These are phyloP conservation scores for Zygoascus flipseniorum DNA, from an alignment of 805 yeast genomes.

Conservation along the genomic window DNA sequence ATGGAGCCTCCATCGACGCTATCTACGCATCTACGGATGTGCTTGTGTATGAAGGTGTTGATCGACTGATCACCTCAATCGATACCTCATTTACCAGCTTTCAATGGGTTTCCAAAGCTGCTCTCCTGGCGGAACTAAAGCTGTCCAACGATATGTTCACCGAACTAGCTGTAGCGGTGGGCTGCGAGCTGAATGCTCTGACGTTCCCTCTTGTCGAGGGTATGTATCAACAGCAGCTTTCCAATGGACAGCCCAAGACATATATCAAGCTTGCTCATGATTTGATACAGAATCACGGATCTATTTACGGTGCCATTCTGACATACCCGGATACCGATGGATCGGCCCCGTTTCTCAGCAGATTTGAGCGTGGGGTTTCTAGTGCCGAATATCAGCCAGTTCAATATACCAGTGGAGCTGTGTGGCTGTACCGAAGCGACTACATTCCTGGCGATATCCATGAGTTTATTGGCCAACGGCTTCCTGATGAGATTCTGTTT, in stretches of 20 bases:
- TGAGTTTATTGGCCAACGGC: constrained; percentile 70
- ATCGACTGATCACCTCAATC: constrained; percentile 63
- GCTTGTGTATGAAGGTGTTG: constrained; percentile 48
- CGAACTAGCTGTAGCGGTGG: constrained; percentile 71
- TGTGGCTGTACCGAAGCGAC: constrained; percentile 47
- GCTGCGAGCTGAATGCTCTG: constrained; percentile 64
- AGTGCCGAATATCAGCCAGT: constrained; percentile 69
- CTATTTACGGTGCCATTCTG: constrained; percentile 24
- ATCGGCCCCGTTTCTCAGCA: constrained; percentile 30
- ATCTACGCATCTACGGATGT: constrained; percentile 82
- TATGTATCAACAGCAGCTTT: constrained; percentile 11
- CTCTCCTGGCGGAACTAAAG: constrained; percentile 50
- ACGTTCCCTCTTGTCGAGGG: constrained; percentile 43
- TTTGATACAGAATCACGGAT: constrained; percentile 20
- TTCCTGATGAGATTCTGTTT: constrained; percentile 79
- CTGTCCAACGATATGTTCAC: constrained; percentile 58
- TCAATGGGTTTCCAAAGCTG: constrained; percentile 51
- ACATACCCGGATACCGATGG: constrained; percentile 17
- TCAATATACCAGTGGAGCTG: constrained; percentile 56
- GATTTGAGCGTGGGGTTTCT: constrained; percentile 60
- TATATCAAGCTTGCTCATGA: constrained; percentile 22
- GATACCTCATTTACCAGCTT: constrained; percentile 47
- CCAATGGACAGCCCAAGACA: constrained; percentile 14
- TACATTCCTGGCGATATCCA: constrained; percentile 71
- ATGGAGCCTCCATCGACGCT: constrained; percentile 52